Evolutionary conservation across 2,329 filamentous ascomycete genomes (phyloP).

Genomic region (Herpotrichia juniperi): DNA sequence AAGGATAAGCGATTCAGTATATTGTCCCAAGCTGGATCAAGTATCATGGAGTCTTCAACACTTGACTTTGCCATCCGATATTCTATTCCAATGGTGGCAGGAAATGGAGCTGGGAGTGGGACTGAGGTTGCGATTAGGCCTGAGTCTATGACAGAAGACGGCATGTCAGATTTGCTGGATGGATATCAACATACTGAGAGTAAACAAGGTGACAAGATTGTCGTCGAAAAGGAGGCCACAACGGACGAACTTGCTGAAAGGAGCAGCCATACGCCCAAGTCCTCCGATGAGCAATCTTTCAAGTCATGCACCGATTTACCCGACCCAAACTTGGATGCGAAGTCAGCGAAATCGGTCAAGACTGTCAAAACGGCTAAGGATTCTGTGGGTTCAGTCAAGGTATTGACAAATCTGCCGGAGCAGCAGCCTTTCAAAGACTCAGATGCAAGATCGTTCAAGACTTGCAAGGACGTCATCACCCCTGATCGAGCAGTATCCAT

Average conservation of each 20-base stretch:
- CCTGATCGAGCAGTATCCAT: slow-evolving; percentile 26
- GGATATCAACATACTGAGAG: slow-evolving; percentile 35
- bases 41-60: slow-evolving; percentile 38
- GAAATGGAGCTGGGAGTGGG: slow-evolving; percentile 13
- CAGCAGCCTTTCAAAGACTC: slow-evolving; percentile 21
- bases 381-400: slow-evolving; percentile 13
- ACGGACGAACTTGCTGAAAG: slow-evolving; percentile 14
- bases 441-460: slow-evolving; percentile 30
- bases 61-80: slow-evolving; percentile 35
- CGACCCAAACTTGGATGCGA: slow-evolving; percentile 25
- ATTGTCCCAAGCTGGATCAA: slow-evolving; percentile 32
- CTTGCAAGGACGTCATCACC: slow-evolving; percentile 22
- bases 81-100: slow-evolving; percentile 36
- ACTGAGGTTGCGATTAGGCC: slow-evolving; percentile 9
- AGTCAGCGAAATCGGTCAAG: slow-evolving; percentile 27
- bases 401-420: slow-evolving; percentile 15
- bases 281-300: slow-evolving; percentile 41
- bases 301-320: slow-evolving; percentile 35
- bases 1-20: slow-evolving; percentile 24
- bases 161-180: slow-evolving; percentile 39
- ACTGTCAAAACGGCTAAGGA: slow-evolving; percentile 27
- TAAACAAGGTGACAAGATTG: slow-evolving; percentile 17
- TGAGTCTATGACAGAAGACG: slow-evolving; percentile 28
- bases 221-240: background rate
- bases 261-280: slow-evolving; percentile 32